A percentile compares a stretch with the other conserved stretches of the same genome.
Evolutionary conservation across 805 yeast species (phyloP).

Genomic region (Myxozyma nipponensis): DNA sequence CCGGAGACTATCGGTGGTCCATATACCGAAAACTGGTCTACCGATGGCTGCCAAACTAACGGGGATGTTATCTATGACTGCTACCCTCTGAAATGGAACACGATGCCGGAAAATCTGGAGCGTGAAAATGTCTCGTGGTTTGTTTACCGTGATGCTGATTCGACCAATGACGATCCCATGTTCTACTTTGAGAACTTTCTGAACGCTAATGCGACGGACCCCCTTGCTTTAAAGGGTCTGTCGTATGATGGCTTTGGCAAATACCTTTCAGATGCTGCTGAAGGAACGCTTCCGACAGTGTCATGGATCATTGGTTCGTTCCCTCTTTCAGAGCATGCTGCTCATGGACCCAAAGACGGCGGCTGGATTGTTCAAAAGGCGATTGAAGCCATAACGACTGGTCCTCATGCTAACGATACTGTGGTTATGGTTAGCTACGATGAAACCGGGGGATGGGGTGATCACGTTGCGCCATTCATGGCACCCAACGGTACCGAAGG

Average conservation of each 20-base stretch:
- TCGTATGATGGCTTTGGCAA: conserved; percentile 26
- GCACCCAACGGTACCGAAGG: conserved; percentile 31
- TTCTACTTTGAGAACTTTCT: conserved; percentile 27
- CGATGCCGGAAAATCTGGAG: conserved; percentile 27
- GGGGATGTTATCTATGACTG: conserved; percentile 23
- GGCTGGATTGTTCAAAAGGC: conserved; percentile 29
- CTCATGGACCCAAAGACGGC: conserved; percentile 29
- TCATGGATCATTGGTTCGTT: conserved; percentile 30
- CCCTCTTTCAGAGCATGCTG: conserved; percentile 32
- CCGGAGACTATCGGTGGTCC: conserved; percentile 27
- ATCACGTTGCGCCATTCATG: conserved; percentile 31
- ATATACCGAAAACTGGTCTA: conserved; percentile 28
- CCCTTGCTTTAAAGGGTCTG: conserved; percentile 27
- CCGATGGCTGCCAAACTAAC: conserved; percentile 9
- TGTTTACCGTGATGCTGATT: conserved; percentile 28
- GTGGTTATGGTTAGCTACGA: conserved; percentile 31
- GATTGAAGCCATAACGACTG: conserved; percentile 25
- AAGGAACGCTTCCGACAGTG: conserved; percentile 31
- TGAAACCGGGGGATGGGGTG: conserved; percentile 34
- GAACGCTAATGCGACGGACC: conserved; percentile 6
- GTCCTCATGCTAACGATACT: conserved; percentile 29
- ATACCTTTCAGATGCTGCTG: conserved; percentile 28
- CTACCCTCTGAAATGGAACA: conserved; percentile 31
- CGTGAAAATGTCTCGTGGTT: conserved; percentile 27
- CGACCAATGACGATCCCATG: conserved; percentile 29